Evolutionary conservation across 75 land plant genomes (phyloP).

Genomic region (Pinus taeda): DNA sequence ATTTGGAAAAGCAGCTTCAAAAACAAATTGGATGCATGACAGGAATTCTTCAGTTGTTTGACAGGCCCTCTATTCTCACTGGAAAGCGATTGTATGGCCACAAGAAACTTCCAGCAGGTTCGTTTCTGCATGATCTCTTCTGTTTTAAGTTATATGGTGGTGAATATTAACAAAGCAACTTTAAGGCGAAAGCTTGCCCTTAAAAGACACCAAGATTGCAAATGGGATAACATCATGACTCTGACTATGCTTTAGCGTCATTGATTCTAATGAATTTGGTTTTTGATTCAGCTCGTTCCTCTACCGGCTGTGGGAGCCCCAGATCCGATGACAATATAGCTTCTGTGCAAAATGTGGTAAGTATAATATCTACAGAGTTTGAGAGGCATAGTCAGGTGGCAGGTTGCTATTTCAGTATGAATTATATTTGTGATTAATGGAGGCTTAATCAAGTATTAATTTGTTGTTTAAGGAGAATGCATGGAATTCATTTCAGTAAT

Average conservation of each 20-base stretch:
- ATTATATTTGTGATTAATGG: background rate
- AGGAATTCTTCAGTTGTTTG: slow-evolving; percentile 88
- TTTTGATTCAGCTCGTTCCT: slow-evolving; percentile 1
- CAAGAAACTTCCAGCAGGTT: slow-evolving; percentile 55
- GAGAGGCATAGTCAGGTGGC: too few relatives aligned
- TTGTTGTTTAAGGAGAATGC: background rate
- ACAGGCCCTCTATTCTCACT: slow-evolving; percentile 54
- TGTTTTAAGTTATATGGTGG: too few relatives aligned
- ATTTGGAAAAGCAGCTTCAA: slow-evolving; percentile 50
- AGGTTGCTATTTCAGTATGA: too few relatives aligned
- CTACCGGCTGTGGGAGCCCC: background rate
- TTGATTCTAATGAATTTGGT: background rate
- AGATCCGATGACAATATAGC: background rate
- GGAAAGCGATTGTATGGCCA: slow-evolving; percentile 44
- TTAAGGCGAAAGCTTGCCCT: background rate
- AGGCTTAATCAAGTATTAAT: background rate
- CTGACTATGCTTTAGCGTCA: background rate
- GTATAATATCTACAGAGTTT: background rate
- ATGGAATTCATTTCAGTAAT: background rate
- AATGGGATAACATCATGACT: background rate
- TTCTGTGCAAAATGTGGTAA: slow-evolving; percentile 9
- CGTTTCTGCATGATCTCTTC: background rate
- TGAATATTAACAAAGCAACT: too few relatives aligned
- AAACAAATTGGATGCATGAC: slow-evolving; percentile 93
- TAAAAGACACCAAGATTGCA: background rate